These are phyloP conservation scores for Wickerhamiella parazyma DNA, from an alignment of 805 yeast genomes.

Conservation along the genomic window DNA sequence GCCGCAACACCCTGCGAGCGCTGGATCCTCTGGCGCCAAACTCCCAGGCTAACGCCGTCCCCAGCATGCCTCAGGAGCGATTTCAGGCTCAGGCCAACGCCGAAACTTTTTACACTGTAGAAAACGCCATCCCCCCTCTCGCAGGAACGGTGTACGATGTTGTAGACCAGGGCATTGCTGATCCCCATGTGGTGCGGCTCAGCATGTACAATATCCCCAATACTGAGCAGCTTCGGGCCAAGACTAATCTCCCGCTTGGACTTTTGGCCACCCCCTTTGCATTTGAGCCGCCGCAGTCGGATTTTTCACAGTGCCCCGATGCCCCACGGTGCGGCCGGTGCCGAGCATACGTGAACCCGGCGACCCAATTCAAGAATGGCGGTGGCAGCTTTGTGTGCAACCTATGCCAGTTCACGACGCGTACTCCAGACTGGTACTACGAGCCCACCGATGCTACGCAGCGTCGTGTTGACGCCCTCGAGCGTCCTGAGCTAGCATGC, in stretches of 20 bases:
- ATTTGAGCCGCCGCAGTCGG: slow-evolving; percentile 52
- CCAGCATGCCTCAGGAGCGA: slow-evolving; percentile 20
- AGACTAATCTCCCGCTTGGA: slow-evolving; percentile 70
- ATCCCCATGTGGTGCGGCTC: slow-evolving; percentile 64
- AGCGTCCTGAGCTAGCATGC: slow-evolving; percentile 60
- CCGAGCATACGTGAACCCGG: slow-evolving; percentile 78
- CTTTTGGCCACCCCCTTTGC: slow-evolving; percentile 79
- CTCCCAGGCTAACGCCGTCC: slow-evolving; percentile 9
- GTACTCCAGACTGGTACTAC: slow-evolving; percentile 52
- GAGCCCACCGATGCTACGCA: slow-evolving; percentile 49
- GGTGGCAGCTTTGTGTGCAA: slow-evolving; percentile 66
- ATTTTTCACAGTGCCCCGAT: slow-evolving; percentile 31
- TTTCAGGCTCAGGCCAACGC: slow-evolving; percentile 15
- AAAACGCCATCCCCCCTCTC: slow-evolving; percentile 69
- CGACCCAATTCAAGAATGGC: slow-evolving; percentile 48
- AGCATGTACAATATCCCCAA: slow-evolving; percentile 76
- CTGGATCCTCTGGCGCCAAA: slow-evolving; percentile 4
- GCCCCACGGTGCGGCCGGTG: slow-evolving; percentile 81
- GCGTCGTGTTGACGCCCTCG: slow-evolving; percentile 45
- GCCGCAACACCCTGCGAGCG: slow-evolving; percentile 1
- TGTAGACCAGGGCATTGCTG: slow-evolving; percentile 72
- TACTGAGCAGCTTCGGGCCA: slow-evolving; percentile 50
- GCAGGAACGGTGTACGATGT: slow-evolving; percentile 59
- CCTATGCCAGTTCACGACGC: slow-evolving; percentile 66
- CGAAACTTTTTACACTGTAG: slow-evolving; percentile 49